Conservation (phyloP, 768 basidiomycete genomes). For the Lentinula guzmanii region DNA sequence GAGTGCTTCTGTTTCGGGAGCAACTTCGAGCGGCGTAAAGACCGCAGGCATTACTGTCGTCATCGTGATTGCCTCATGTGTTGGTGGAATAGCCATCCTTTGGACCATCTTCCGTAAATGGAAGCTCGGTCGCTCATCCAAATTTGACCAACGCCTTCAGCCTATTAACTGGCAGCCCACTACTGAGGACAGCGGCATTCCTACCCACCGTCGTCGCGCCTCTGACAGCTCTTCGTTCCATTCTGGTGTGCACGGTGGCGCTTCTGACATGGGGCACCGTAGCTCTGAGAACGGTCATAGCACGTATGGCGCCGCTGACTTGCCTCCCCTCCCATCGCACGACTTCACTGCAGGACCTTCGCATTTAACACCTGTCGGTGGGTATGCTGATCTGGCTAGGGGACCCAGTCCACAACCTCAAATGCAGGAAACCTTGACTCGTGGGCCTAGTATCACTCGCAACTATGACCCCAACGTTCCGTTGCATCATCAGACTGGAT, state of each 20-base stretch:
- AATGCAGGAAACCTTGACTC: slow-evolving; percentile 45
- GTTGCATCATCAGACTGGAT: slow-evolving; percentile 52
- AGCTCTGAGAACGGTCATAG: slow-evolving; percentile 26
- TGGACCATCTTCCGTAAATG: slow-evolving; percentile 78
- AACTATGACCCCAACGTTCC: slow-evolving; percentile 56
- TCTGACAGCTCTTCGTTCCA: slow-evolving; percentile 70
- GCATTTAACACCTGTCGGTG: slow-evolving; percentile 61
- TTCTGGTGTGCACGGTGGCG: slow-evolving; percentile 36
- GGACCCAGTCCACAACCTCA: slow-evolving; percentile 66
- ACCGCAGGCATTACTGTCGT: slow-evolving; percentile 52
- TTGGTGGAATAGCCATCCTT: slow-evolving; percentile 65
- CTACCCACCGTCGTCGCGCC: slow-evolving; percentile 42
- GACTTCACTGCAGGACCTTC: slow-evolving; percentile 67
- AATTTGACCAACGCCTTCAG: slow-evolving; percentile 79
- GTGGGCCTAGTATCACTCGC: slow-evolving; percentile 42
- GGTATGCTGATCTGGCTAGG: slow-evolving; percentile 78
- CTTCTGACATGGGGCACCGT: slow-evolving; percentile 14
- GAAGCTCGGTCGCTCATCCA: slow-evolving; percentile 64
- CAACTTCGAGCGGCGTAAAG: slow-evolving; percentile 23
- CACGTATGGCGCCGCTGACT: slow-evolving; percentile 18
- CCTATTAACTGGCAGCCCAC: slow-evolving; percentile 80
- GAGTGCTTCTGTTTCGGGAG: slow-evolving; percentile 17
- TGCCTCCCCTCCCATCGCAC: slow-evolving; percentile 57
- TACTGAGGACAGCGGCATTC: slow-evolving; percentile 41
- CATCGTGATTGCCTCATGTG: slow-evolving; percentile 60